These are phyloP conservation scores for Pontederia paniculata DNA, from an alignment of 176 grass and related monocot genomes.

Conservation along the genomic window DNA sequence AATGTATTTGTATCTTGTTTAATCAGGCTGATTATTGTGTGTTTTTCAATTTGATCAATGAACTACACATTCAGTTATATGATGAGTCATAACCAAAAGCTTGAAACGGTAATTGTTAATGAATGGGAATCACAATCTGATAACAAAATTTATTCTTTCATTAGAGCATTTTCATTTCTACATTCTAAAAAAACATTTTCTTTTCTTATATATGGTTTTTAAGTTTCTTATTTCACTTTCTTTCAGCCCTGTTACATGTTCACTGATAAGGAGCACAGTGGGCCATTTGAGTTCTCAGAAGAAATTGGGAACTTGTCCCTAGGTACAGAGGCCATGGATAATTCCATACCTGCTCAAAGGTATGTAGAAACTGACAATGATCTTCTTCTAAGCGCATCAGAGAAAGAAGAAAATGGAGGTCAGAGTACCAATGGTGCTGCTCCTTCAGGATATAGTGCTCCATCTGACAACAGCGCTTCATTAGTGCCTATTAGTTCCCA, in stretches of 20 bases:
- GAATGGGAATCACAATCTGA: no score
- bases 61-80: no score
- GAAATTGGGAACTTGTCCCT: slow-evolving; percentile 60
- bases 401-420: slow-evolving; percentile 77
- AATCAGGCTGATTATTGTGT: no score
- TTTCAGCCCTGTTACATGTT: slow-evolving; percentile 93
- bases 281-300: slow-evolving; percentile 92
- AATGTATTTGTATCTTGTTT: no score
- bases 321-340: slow-evolving; percentile 50
- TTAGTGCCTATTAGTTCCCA: slow-evolving; percentile 39
- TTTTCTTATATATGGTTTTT: slow-evolving; percentile 25
- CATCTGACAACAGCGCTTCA: slow-evolving; percentile 37
- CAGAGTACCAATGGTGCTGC: slow-evolving; percentile 41
- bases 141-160: background rate
- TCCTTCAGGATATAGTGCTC: slow-evolving; percentile 77
- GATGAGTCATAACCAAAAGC: no score
- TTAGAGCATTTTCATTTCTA: background rate
- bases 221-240: background rate
- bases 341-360: slow-evolving; percentile 61
- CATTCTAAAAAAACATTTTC: no score
- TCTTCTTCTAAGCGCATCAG: slow-evolving; percentile 85
- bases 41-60: no score
- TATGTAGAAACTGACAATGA: slow-evolving; percentile 98
- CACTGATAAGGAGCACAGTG: slow-evolving; percentile 92
- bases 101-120: no score